phyloP scores from a whole-genome alignment of 345 rosid species.

The Hevea brasiliensis region DNA sequence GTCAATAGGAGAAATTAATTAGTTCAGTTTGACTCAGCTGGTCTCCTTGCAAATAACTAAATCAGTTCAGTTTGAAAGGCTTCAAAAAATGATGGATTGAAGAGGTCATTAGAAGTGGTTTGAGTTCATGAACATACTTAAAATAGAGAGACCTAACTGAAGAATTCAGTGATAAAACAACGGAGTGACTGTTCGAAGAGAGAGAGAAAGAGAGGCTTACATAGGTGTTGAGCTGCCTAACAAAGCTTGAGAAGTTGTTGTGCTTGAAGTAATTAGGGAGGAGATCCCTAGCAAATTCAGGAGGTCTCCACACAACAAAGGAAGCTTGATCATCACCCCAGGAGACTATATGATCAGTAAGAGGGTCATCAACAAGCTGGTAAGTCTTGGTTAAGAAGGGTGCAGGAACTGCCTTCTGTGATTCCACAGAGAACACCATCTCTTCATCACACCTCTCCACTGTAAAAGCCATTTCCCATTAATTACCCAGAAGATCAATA shows the following conservation, averaged over 20 bases:
- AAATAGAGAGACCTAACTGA: too few relatives aligned
- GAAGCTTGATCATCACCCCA: slow-evolving; percentile 52
- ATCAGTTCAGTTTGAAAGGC: too few relatives aligned
- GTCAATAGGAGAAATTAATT: too few relatives aligned
- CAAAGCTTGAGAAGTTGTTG: slow-evolving; percentile 29
- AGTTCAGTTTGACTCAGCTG: too few relatives aligned
- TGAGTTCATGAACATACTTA: too few relatives aligned
- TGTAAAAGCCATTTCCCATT: slow-evolving; percentile 8
- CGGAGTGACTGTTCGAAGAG: background rate
- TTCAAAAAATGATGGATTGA: too few relatives aligned
- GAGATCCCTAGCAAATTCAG: slow-evolving; percentile 54
- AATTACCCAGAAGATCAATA: background rate
- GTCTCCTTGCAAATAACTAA: too few relatives aligned
- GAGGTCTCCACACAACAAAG: slow-evolving; percentile 62
- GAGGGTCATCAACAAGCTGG: slow-evolving; percentile 57
- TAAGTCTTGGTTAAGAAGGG: slow-evolving; percentile 63
- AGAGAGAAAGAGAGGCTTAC: slow-evolving; percentile 9
- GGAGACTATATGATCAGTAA: slow-evolving; percentile 58
- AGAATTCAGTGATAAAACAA: too few relatives aligned
- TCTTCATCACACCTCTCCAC: slow-evolving; percentile 25
- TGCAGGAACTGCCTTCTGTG: slow-evolving; percentile 46
- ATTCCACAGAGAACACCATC: slow-evolving; percentile 34
- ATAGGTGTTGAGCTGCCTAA: slow-evolving; percentile 30
- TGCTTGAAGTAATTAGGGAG: slow-evolving; percentile 36
- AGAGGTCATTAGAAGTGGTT: too few relatives aligned